Evolutionary conservation across 345 rosid species (phyloP).

Genomic region (Pistacia atlantica): DNA sequence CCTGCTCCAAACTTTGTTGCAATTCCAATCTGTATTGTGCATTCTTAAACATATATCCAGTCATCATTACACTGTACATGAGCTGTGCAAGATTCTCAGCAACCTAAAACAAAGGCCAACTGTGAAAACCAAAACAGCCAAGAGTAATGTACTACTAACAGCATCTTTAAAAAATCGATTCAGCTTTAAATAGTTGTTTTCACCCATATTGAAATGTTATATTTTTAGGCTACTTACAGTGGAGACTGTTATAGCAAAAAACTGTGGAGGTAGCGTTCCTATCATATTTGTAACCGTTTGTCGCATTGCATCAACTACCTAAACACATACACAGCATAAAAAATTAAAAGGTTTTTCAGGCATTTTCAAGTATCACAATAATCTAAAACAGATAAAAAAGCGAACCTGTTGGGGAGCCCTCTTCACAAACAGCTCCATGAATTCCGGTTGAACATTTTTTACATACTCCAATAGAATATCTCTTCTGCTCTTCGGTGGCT

Average conservation of each 20-base stretch:
- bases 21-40: conserved; percentile 87
- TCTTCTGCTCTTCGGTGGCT: conserved; percentile 69
- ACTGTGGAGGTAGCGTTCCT: conserved; percentile 92
- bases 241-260: conserved; percentile 76
- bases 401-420: conserved; percentile 87
- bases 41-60: conserved; percentile 96
- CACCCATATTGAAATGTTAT: background rate
- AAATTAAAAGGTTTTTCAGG: background rate
- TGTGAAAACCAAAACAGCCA: conserved; percentile 4
- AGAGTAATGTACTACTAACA: conserved; percentile 7
- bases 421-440: conserved; percentile 88
- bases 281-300: conserved; percentile 96
- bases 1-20: conserved; percentile 92
- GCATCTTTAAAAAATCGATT: background rate
- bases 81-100: conserved; percentile 99
- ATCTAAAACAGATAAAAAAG: background rate
- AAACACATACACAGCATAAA: background rate
- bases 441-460: conserved; percentile 92
- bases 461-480: conserved; percentile 92
- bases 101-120: conserved; percentile 54
- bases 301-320: conserved; percentile 99
- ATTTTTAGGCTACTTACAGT: conserved; percentile 56
- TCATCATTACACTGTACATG: conserved; percentile 95
- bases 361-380: no score
- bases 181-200: conserved; percentile 1